Conservation (phyloP, 108 stramenopile species). For the Cyclotella kingstonii region DNA sequence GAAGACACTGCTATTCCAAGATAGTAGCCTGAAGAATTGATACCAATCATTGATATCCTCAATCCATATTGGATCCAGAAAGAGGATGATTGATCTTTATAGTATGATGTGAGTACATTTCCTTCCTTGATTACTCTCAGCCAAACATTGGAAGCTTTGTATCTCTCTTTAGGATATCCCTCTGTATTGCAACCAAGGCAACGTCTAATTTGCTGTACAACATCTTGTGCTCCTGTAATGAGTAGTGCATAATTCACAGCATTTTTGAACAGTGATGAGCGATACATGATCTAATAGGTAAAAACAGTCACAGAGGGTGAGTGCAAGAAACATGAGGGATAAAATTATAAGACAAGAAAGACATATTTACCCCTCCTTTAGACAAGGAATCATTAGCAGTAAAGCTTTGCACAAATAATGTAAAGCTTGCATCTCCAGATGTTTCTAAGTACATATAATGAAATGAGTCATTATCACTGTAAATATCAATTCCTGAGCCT, state of each 20-base stretch:
- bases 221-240: constrained; percentile 2
- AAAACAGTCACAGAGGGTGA: neutral
- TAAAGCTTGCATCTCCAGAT: constrained; percentile 35
- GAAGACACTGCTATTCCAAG: constrained; percentile 20
- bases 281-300: constrained; percentile 15
- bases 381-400: constrained; percentile 15
- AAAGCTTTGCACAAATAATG: constrained; percentile 19
- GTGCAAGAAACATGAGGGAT: neutral
- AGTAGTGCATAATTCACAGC: constrained; percentile 9
- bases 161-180: constrained; percentile 8
- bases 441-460: constrained; percentile 43
- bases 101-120: constrained; percentile 27
- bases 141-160: constrained; percentile 9
- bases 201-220: constrained; percentile 22
- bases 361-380: constrained; percentile 19
- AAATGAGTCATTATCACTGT: constrained; percentile 19
- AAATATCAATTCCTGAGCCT: constrained; percentile 28
- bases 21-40: constrained; percentile 26
- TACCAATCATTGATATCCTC: constrained; percentile 10
- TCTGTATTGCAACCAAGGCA: no score
- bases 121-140: constrained; percentile 31
- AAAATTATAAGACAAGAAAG: neutral
- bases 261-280: constrained; percentile 3
- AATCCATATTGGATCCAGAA: constrained; percentile 33
- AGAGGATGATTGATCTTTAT: constrained; percentile 14